Evolutionary conservation across 2,329 filamentous ascomycete species (phyloP), one percentile per base, ranked within the genome.

Genomic region (Coniochaeta sp.): DNA sequence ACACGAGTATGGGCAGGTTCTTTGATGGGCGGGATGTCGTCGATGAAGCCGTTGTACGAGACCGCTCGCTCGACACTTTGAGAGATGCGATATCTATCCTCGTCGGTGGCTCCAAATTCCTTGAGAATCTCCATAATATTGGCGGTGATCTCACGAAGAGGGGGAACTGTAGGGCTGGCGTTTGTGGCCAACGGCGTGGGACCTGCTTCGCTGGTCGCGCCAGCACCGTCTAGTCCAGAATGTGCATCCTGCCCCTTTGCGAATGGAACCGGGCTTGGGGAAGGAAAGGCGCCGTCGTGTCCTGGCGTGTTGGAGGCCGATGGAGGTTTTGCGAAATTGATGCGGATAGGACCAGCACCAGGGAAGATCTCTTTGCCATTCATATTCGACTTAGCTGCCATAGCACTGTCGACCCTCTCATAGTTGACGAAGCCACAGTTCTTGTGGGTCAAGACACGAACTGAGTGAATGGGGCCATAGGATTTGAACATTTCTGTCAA

Each of bases 381-480:
- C 75, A 96, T 87, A 70, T 88, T 83, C 16, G 87, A 87, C 73
- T 93, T 96, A 17, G 95, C 95, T 62, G 91, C 87, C 42, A 97
- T 88, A 60, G 95, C 95, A 71, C 91, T 96, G 65, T 98, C 93
- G 32, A 95, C 77, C 61, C 86, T 88, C 74, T 98, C 92, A 69
- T 96, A 99, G 74, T 99, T 99, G 71, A 99, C 93, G 68, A 99
- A 99, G 3, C 93, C 95, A 72, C 95, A 99, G 75, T 96, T 98
- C 81, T 99, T 99, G 79, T 99, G 92, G 0, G 95, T 98, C 63
- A 99, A 81, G 4, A 99, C 95, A 64, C 95, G 85, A 30, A 91
- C 93, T 3, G 93, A 97, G 65, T 95, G 83, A 64, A 99, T 96
- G 3, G 89, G 84, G 10, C 95, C 95, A 66, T 95, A 96, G n/a